phyloP scores from a whole-genome alignment of 306 rosid species.

The cucumber (Cucumis sativus) region Cucumber_9930_V3 NC_026659.2:30557001-30557500 shows the following conservation, averaged over 20 bases:
- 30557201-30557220: constrained; percentile 4
- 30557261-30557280: constrained; percentile 1
- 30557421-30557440: not conserved
- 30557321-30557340: constrained; percentile 12
- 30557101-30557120: constrained; percentile 27
- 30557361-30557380: not conserved
- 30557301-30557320: constrained; percentile 15
- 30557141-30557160: constrained; percentile 39
- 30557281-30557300: constrained; percentile 12
- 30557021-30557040: constrained; percentile 21
- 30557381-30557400: not conserved
- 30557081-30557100: constrained; percentile 43
- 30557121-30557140: constrained; percentile 38
- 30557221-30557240: constrained; percentile 17
- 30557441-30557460: not conserved
- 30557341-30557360: not conserved
- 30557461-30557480: not conserved
- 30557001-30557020: constrained; percentile 30
- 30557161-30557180: constrained; percentile 32
- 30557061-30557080: constrained; percentile 39
- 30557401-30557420: constrained; percentile 1
- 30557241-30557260: constrained; percentile 17
- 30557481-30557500: not conserved
- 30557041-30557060: constrained; percentile 32
- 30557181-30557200: constrained; percentile 40